Evolutionary conservation across 2,329 filamentous ascomycete species (phyloP).

Genomic region (Colletotrichum coccodes): DNA sequence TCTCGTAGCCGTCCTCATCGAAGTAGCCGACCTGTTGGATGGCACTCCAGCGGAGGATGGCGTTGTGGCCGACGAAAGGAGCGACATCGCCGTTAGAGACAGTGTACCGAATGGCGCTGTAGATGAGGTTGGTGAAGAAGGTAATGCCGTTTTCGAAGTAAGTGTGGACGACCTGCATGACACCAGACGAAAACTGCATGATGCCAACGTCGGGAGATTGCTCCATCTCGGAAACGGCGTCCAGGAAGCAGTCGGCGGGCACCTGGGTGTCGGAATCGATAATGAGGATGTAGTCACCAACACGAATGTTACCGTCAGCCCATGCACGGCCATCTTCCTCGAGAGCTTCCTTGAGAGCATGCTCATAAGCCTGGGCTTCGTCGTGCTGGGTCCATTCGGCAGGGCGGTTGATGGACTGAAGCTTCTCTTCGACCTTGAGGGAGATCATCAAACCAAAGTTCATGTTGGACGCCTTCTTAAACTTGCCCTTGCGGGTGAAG

Average conservation of each 20-base stretch:
- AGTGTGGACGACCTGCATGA: conserved; percentile 81
- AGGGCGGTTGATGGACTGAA: conserved; percentile 65
- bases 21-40: conserved; percentile 78
- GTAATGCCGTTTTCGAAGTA: conserved; percentile 79
- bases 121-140: conserved; percentile 80
- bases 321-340: conserved; percentile 76
- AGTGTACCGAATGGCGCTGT: conserved; percentile 81
- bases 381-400: conserved; percentile 75
- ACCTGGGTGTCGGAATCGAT: conserved; percentile 86
- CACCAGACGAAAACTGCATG: conserved; percentile 80
- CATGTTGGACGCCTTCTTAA: conserved; percentile 80
- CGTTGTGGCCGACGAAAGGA: conserved; percentile 85
- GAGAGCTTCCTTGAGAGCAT: conserved; percentile 72
- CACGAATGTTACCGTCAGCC: conserved; percentile 86
- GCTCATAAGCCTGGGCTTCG: conserved; percentile 73
- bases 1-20: conserved; percentile 78
- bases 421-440: conserved; percentile 76
- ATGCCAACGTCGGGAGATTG: conserved; percentile 82
- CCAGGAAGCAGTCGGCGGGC: conserved; percentile 79
- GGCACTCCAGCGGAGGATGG: conserved; percentile 79
- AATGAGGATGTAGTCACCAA: conserved; percentile 85
- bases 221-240: conserved; percentile 85
- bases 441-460: conserved; percentile 76
- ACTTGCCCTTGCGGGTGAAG: conserved; percentile 72
- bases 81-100: conserved; percentile 81